These are phyloP conservation scores for Filobasidium uniguttulatum DNA, from an alignment of 1,284 basidiomycete genomes.

Conservation along the genomic window DNA sequence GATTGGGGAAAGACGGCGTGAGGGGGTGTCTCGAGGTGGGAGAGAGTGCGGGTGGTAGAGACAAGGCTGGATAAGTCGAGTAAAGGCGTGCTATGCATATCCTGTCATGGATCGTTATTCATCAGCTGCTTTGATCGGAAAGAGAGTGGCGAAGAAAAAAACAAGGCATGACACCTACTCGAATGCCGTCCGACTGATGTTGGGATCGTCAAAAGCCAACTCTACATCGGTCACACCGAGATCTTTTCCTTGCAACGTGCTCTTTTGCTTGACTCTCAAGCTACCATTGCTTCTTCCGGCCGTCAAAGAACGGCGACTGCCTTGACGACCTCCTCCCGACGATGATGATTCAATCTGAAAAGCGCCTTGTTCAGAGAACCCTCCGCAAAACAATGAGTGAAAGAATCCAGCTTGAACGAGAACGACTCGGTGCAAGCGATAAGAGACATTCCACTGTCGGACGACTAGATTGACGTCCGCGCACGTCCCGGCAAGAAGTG, in stretches of 20 bases:
- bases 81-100: conserved; percentile 70
- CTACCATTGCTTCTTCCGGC: conserved; percentile 17
- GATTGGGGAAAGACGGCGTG: conserved; percentile 46
- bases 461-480: conserved; percentile 62
- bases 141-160: conserved; percentile 10
- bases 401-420: conserved; percentile 80
- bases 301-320: conserved; percentile 19
- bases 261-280: conserved; percentile 12
- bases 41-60: conserved; percentile 51
- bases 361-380: conserved; percentile 53
- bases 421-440: conserved; percentile 65
- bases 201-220: conserved; percentile 64
- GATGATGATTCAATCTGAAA: not conserved
- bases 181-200: conserved; percentile 61
- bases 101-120: conserved; percentile 36
- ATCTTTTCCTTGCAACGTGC: conserved; percentile 14
- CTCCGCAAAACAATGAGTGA: conserved; percentile 63
- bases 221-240: conserved; percentile 41
- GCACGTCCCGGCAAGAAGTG: conserved; percentile 56
- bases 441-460: conserved; percentile 59
- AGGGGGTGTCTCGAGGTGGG: conserved; percentile 55
- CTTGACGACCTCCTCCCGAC: conserved; percentile 36
- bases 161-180: conserved; percentile 35
- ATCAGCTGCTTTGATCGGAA: not conserved
- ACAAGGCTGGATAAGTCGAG: conserved; percentile 63